Conservation (phyloP, 345 rosid species). For the Citrus reticulata region DNA sequence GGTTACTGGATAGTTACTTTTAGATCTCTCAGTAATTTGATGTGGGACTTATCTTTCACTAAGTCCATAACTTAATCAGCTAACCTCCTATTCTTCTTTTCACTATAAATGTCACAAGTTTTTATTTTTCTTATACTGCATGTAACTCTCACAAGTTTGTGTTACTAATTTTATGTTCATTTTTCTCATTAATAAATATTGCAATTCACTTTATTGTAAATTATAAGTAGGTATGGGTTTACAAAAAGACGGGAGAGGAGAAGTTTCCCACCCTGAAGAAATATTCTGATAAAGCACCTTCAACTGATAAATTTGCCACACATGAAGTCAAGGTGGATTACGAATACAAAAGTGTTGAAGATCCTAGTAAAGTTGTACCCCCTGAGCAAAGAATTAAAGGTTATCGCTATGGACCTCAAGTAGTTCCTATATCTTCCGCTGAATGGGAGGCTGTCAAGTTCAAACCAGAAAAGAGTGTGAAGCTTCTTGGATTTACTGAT, state of each 20-base stretch:
- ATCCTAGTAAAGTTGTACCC: slow-evolving; percentile 56
- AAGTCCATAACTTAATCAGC: background rate
- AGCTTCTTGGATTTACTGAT: slow-evolving; percentile 85
- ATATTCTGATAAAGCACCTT: slow-evolving; percentile 86
- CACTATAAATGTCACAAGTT: background rate
- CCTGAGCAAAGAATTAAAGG: slow-evolving; percentile 96
- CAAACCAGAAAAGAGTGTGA: slow-evolving; percentile 88
- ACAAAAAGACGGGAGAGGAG: slow-evolving; percentile 90
- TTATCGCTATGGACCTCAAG: slow-evolving; percentile 90
- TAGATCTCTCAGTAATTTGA: background rate
- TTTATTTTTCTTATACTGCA: background rate
- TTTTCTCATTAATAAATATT: background rate
- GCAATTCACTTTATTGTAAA: background rate
- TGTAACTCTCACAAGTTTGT: background rate
- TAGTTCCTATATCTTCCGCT: slow-evolving; percentile 80
- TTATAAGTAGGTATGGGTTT: slow-evolving; percentile 79
- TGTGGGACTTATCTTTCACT: background rate
- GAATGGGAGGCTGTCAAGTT: slow-evolving; percentile 72
- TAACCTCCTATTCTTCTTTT: background rate
- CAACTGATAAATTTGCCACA: slow-evolving; percentile 69
- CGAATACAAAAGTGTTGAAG: slow-evolving; percentile 61
- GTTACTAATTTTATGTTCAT: background rate
- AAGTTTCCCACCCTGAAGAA: slow-evolving; percentile 81
- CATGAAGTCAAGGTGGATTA: slow-evolving; percentile 90
- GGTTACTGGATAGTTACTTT: background rate